Evolutionary conservation across 805 yeast species (phyloP).

Genomic region (Wickerhamiella bombiphila): DNA sequence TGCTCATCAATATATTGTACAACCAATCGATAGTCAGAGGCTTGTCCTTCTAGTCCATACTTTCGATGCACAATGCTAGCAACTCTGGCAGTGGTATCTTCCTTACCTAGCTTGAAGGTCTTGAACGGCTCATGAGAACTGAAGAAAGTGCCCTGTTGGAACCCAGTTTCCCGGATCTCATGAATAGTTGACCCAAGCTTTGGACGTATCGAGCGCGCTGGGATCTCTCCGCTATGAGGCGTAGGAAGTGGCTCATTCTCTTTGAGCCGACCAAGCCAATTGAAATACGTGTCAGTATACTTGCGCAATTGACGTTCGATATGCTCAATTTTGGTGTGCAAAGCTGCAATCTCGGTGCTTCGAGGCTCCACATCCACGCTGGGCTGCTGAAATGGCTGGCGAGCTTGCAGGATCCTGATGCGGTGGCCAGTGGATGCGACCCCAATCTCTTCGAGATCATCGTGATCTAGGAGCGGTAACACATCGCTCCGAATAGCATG

Average conservation of each 20-base stretch:
- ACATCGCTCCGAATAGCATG: conserved; percentile 63
- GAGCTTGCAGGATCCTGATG: conserved; percentile 33
- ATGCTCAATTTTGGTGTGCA: neutral
- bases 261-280: neutral
- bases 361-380: neutral
- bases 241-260: neutral
- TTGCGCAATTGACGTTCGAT: neutral
- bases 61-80: conserved; percentile 78
- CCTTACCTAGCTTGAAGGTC: conserved; percentile 71
- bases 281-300: neutral
- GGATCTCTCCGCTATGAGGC: neutral
- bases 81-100: conserved; percentile 81
- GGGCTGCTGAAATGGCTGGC: neutral
- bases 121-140: conserved; percentile 50
- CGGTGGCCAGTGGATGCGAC: conserved; percentile 39
- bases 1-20: conserved; percentile 88
- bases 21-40: conserved; percentile 78
- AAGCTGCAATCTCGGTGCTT: neutral
- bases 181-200: neutral
- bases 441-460: conserved; percentile 64
- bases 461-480: conserved; percentile 50
- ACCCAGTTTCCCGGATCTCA: neutral
- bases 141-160: neutral
- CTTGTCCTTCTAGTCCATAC: conserved; percentile 65
- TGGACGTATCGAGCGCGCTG: neutral